Evolutionary conservation across 306 rosid genomes (phyloP).

Genomic region (Chamaecrista fasciculata): DNA sequence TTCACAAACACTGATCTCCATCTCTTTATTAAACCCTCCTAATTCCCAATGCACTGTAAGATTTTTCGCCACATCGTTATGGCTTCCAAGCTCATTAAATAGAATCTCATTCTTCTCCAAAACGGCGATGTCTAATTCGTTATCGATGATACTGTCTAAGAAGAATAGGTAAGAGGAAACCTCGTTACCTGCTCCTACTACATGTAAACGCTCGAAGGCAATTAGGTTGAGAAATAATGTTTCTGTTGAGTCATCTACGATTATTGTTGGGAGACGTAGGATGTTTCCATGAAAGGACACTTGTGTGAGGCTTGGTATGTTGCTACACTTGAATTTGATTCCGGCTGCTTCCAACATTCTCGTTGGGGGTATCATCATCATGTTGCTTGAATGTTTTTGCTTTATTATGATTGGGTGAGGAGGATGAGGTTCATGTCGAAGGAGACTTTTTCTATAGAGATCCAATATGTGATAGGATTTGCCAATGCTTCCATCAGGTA

Average conservation of each 20-base stretch:
- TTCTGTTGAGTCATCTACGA: slow-evolving; percentile 37
- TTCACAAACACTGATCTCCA: too few relatives aligned
- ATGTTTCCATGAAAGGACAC: slow-evolving; percentile 33
- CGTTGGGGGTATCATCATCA: slow-evolving; percentile 32
- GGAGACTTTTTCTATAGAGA: slow-evolving; percentile 30
- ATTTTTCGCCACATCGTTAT: slow-evolving; percentile 33
- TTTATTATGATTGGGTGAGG: slow-evolving; percentile 7
- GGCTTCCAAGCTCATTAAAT: slow-evolving; percentile 40
- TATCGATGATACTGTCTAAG: slow-evolving; percentile 50
- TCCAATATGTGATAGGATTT: slow-evolving; percentile 45
- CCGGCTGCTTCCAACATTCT: slow-evolving; percentile 46
- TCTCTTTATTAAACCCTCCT: too few relatives aligned
- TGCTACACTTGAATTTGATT: slow-evolving; percentile 33
- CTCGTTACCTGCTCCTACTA: slow-evolving; percentile 38
- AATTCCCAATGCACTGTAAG: slow-evolving; percentile 17
- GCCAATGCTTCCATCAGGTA: background rate
- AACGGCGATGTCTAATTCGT: slow-evolving; percentile 34
- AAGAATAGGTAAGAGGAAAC: slow-evolving; percentile 40
- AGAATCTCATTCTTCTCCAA: slow-evolving; percentile 26
- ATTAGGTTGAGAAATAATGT: slow-evolving; percentile 42
- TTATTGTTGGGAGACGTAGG: slow-evolving; percentile 30
- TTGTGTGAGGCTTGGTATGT: slow-evolving; percentile 30
- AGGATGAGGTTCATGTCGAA: slow-evolving; percentile 21
- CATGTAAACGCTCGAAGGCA: slow-evolving; percentile 52
- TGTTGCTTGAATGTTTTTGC: background rate